phyloP scores from a whole-genome alignment of 1,284 basidiomycete species.

The Ustilago vetiveriae region DNA sequence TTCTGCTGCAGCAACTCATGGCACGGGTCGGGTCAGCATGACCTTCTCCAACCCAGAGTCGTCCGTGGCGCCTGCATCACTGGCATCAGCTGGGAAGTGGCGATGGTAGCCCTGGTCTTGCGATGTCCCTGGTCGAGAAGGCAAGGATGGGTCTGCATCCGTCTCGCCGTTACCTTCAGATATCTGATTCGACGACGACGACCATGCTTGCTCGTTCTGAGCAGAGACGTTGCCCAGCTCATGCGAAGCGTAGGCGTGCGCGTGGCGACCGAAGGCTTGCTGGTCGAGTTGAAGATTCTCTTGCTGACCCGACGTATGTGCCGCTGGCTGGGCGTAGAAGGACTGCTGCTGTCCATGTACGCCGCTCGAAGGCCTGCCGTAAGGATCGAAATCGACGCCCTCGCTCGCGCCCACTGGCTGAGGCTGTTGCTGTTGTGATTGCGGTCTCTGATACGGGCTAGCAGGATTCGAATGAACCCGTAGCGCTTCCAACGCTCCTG shows the following conservation, averaged over 20 bases:
- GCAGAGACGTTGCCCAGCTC: slow-evolving; percentile 1
- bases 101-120: slow-evolving; percentile 29
- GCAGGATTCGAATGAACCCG: slow-evolving; percentile 18
- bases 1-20: slow-evolving; percentile 1
- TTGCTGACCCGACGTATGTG: slow-evolving; percentile 1
- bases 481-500: slow-evolving; percentile 11
- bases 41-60: slow-evolving; percentile 31
- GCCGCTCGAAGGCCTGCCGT: slow-evolving; percentile 7
- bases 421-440: slow-evolving; percentile 7
- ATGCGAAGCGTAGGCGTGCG: slow-evolving; percentile 7
- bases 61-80: slow-evolving; percentile 5
- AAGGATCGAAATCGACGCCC: slow-evolving; percentile 1
- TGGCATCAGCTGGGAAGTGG: slow-evolving; percentile 8
- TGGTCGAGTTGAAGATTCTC: slow-evolving; percentile 12
- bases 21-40: slow-evolving; percentile 32
- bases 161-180: background rate
- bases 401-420: slow-evolving; percentile 3
- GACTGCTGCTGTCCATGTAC: slow-evolving; percentile 13
- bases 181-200: slow-evolving; percentile 13
- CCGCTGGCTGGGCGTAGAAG: slow-evolving; percentile 16
- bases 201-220: slow-evolving; percentile 15
- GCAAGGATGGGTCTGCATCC: slow-evolving; percentile 9
- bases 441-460: slow-evolving; percentile 31
- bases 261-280: slow-evolving; percentile 15
- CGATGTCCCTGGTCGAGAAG: slow-evolving; percentile 32